These are phyloP conservation scores for Phaeoacremonium minimum DNA, from an alignment of 2,329 filamentous ascomycete genomes.

Conservation along the genomic window DNA sequence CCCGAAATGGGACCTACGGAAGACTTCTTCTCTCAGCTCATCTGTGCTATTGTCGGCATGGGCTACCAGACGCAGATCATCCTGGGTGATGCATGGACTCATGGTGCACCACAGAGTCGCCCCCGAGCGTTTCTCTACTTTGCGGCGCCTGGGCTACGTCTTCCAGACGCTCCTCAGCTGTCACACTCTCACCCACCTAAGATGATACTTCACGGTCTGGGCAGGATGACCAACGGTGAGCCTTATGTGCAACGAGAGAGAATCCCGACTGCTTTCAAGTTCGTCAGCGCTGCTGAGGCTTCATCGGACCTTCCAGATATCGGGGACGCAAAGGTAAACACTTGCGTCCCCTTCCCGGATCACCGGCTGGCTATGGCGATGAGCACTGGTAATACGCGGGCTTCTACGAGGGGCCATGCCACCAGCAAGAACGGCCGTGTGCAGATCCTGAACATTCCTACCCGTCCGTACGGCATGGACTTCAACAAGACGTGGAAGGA, in stretches of 20 bases:
- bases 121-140: conserved; percentile 68
- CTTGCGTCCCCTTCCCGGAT: conserved; percentile 63
- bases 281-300: conserved; percentile 47
- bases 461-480: conserved; percentile 48
- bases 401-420: background rate
- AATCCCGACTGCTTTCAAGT: conserved; percentile 55
- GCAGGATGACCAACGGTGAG: conserved; percentile 54
- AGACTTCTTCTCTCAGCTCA: conserved; percentile 68
- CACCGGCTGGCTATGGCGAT: conserved; percentile 50
- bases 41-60: conserved; percentile 69
- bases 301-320: conserved; percentile 59
- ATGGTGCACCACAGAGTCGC: conserved; percentile 62
- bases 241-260: conserved; percentile 51
- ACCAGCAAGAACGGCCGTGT: conserved; percentile 26
- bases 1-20: too few relatives aligned
- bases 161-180: conserved; percentile 50
- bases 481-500: conserved; percentile 40
- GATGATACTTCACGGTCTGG: conserved; percentile 35
- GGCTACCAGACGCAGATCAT: conserved; percentile 72
- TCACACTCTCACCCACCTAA: conserved; percentile 58
- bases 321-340: conserved; percentile 54
- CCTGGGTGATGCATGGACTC: conserved; percentile 65
- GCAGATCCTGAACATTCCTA: conserved; percentile 56
- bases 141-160: conserved; percentile 58
- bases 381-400: conserved; percentile 16